Evolutionary conservation across 805 yeast species (phyloP), one percentile per base, ranked within the genome.

Genomic region (Metschnikowia borealis): DNA sequence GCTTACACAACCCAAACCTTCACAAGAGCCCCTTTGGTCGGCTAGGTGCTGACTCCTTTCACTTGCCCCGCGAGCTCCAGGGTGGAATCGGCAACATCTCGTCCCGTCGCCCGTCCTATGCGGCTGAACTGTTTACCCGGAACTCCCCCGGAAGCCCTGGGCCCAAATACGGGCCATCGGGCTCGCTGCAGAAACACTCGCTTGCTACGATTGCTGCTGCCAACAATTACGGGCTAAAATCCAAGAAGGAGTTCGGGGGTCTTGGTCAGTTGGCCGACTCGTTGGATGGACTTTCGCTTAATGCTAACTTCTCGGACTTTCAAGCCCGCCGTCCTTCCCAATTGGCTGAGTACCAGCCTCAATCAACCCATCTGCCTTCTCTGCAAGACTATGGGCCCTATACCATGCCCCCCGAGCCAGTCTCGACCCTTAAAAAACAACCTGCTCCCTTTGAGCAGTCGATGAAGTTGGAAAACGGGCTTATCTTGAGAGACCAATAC

Each of bases 51-150:
- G 73, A 73, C 54, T 48, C 72, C 38, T 79, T 79, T 62, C 69
- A 65, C 53, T 66, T 83, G 46, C 87, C 88, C 0, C 50, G 70
- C 5, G 87, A 83, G 56, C 69, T 83, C 36, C 86, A 82, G 63
- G 87, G 87, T 40, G 87, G 87, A 0, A 68, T 83, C 2, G 80
- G 81, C 29, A 81, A 72, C 49, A 81, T 83, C 39, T 77, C 80
- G 21, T 80, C 86, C 10, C 75, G 94, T 66, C 77, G 94, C 66
- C 89, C 91, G 13, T 79, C 85, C 48, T 85, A 82, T 62, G 83
- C 89, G 11, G 87, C 90, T 2, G 92, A 84, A 60, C 69, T 78
- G 2, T 72, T 80, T 51, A 78, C 83, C 23, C 67, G 79, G 45
- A 49, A 37, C 40, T 43, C 50, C 26, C 54, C 47, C 7, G 45